These are phyloP conservation scores for Ruellia speciosa DNA, from an alignment of 305 asterid genomes.

Conservation along the genomic window DNA sequence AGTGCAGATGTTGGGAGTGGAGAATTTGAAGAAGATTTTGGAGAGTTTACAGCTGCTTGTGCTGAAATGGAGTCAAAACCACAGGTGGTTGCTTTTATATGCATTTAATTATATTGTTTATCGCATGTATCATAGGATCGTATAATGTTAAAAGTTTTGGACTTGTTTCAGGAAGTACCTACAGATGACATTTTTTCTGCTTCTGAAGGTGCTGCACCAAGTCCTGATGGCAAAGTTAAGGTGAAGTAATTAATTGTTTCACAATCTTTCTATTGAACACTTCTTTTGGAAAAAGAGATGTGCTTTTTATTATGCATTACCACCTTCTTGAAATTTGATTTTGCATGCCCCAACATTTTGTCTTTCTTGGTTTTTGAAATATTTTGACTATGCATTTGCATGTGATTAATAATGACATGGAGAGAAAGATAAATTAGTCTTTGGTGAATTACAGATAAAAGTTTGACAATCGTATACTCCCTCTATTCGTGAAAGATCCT, in stretches of 20 bases:
- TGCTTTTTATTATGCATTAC: not conserved
- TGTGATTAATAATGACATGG: not conserved
- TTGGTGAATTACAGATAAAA: no score
- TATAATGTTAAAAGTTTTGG: conserved; percentile 15
- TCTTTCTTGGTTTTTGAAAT: not conserved
- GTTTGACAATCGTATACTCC: no score
- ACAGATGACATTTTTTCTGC: conserved; percentile 21
- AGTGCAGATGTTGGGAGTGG: conserved; percentile 26
- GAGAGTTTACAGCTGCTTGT: conserved; percentile 53
- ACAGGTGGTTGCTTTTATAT: conserved; percentile 30
- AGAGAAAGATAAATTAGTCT: no score
- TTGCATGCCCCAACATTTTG: not conserved
- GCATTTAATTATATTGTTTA: conserved; percentile 5
- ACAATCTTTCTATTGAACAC: conserved; percentile 4
- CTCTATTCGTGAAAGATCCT: no score
- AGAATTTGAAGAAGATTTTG: conserved; percentile 54
- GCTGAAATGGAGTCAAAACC: conserved; percentile 34
- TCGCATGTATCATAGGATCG: conserved; percentile 9
- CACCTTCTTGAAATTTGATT: not conserved
- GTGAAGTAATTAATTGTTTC: conserved; percentile 23
- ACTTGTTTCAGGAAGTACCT: conserved; percentile 33
- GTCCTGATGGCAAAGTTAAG: conserved; percentile 24
- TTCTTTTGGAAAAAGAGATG: not conserved
- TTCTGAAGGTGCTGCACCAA: conserved; percentile 18
- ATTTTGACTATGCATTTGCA: not conserved